phyloP scores from a whole-genome alignment of 2,329 filamentous ascomycete species.

The Xylariaceae sp. region DNA sequence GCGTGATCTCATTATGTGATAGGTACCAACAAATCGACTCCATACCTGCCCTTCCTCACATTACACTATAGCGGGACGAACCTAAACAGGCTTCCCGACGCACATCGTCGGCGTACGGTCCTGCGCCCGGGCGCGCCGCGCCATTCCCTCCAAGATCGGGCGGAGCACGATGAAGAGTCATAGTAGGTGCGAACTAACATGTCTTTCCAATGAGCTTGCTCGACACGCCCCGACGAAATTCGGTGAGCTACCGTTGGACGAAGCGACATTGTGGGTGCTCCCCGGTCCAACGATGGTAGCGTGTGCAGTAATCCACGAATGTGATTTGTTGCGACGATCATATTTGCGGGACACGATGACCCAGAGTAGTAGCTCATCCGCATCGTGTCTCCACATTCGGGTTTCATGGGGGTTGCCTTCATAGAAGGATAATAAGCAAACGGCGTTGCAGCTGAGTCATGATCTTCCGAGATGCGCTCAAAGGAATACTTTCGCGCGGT shows the following conservation, averaged over 20 bases:
- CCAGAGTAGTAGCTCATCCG: slow-evolving; percentile 3
- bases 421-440: background rate
- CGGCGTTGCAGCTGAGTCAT: slow-evolving; percentile 4
- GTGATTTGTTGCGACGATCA: background rate
- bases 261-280: background rate
- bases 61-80: slow-evolving; percentile 3
- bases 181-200: slow-evolving; percentile 4
- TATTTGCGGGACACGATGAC: slow-evolving; percentile 4
- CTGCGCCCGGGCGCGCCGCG: slow-evolving; percentile 17
- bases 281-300: background rate
- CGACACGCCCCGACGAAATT: background rate
- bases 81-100: slow-evolving; percentile 12
- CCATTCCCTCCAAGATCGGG: slow-evolving; percentile 11
- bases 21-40: background rate
- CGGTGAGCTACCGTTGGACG: background rate
- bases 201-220: background rate
- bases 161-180: slow-evolving; percentile 12
- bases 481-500: background rate
- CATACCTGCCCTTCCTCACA: background rate
- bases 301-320: background rate
- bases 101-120: background rate
- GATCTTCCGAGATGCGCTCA: background rate
- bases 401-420: background rate
- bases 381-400: slow-evolving; percentile 10
- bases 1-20: background rate